These are phyloP conservation scores for Candida rishiriensis DNA, from an alignment of 805 yeast genomes.

Conservation along the genomic window DNA sequence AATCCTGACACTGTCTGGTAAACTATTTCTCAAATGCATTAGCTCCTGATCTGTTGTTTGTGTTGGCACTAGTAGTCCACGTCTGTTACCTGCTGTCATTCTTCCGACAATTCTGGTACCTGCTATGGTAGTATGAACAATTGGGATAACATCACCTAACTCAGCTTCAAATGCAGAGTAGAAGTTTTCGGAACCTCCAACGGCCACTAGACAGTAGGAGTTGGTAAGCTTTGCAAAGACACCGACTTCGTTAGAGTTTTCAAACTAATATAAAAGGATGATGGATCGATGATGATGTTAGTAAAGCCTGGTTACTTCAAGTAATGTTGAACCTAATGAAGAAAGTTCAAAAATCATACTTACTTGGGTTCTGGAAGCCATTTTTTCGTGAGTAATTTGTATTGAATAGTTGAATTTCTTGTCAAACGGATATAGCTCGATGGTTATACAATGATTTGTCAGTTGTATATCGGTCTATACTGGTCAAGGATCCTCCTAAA, in stretches of 20 bases:
- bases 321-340: neutral
- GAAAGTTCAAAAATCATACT: conserved; percentile 6
- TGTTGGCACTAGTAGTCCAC: conserved; percentile 94
- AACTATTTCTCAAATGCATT: conserved; percentile 92
- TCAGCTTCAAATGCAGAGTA: conserved; percentile 97
- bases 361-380: conserved; percentile 67
- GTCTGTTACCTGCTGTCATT: conserved; percentile 97
- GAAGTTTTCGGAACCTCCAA: conserved; percentile 84
- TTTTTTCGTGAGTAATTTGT: conserved; percentile 16
- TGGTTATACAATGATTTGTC: no score
- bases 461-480: no score
- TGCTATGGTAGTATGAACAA: conserved; percentile 95
- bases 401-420: no score
- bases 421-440: no score
- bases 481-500: no score
- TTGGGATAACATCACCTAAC: conserved; percentile 93
- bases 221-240: conserved; percentile 94
- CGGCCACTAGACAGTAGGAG: conserved; percentile 92
- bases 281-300: conserved; percentile 1
- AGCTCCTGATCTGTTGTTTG: conserved; percentile 98
- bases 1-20: conserved; percentile 92
- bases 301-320: conserved; percentile 1
- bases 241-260: conserved; percentile 87
- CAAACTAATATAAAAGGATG: conserved; percentile 39
- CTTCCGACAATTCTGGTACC: conserved; percentile 98